Percentiles rank a stretch among this genome's conserved stretches.
phyloP scores from a whole-genome alignment of 331 rosid species.

The Pyrus hybrid region DNA sequence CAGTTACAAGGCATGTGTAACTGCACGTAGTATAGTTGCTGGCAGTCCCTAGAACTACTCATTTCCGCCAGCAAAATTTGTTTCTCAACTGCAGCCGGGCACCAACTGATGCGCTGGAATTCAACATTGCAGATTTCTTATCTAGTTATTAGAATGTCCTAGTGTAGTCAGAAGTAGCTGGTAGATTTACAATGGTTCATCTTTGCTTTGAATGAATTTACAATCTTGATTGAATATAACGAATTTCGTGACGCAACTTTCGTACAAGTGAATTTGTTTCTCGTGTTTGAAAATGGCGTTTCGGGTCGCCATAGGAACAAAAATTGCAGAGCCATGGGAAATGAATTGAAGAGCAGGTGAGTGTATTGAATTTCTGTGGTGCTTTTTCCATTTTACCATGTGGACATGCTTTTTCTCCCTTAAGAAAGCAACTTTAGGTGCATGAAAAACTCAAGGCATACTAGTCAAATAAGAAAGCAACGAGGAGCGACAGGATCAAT shows the following conservation, averaged over 20 bases:
- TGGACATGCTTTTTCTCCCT: not conserved
- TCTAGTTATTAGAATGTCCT: not conserved
- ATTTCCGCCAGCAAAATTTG: not conserved
- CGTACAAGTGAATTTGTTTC: not conserved
- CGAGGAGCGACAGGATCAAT: not conserved
- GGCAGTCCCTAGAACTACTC: conserved; percentile 1
- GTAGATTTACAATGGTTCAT: not conserved
- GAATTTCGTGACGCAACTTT: not conserved
- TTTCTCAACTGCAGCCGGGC: not conserved
- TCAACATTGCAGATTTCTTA: not conserved
- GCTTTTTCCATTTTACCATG: not conserved
- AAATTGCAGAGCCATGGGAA: not conserved
- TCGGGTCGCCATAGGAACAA: no score
- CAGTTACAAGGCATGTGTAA: not conserved
- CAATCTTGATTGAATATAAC: not conserved
- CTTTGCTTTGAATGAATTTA: no score
- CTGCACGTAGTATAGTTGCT: not conserved
- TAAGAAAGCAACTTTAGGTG: not conserved
- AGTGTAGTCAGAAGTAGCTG: not conserved
- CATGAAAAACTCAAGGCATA: not conserved
- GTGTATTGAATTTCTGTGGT: not conserved
- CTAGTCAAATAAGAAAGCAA: not conserved
- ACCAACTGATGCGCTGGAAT: not conserved
- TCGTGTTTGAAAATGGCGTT: not conserved
- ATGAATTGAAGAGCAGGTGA: not conserved